A percentile compares a stretch with the other conserved stretches of the same genome.
Evolutionary conservation across 768 basidiomycete species (phyloP).

Genomic region (Rhodotorula diobovata): DNA sequence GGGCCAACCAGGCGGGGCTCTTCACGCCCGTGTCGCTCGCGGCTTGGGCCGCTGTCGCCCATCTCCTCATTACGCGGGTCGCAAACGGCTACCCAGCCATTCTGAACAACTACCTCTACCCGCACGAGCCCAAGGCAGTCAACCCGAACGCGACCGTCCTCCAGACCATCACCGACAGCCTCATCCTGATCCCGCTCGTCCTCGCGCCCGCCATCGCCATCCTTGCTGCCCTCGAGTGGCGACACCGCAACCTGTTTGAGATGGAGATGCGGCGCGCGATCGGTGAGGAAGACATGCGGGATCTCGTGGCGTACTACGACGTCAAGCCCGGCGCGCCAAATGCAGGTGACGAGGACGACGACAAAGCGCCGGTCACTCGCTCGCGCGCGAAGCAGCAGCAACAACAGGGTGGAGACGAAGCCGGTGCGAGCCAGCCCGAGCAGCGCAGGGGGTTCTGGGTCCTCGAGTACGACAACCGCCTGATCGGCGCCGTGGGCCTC

Average conservation of each 20-base stretch:
- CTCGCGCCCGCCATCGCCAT: slow-evolving; percentile 25
- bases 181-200: slow-evolving; percentile 25
- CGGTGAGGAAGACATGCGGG: slow-evolving; percentile 34
- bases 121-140: slow-evolving; percentile 6
- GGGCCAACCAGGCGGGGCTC: slow-evolving; percentile 30
- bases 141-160: not conserved
- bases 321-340: not conserved
- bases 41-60: not conserved
- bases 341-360: not conserved
- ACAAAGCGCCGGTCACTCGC: not conserved
- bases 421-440: not conserved
- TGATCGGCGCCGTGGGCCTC: slow-evolving; percentile 29
- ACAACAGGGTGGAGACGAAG: not conserved
- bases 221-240: slow-evolving; percentile 31
- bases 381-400: not conserved
- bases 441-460: slow-evolving; percentile 37
- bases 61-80: slow-evolving; percentile 16
- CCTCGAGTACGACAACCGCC: slow-evolving; percentile 33
- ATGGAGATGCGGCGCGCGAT: slow-evolving; percentile 33
- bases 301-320: slow-evolving; percentile 29
- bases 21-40: slow-evolving; percentile 17
- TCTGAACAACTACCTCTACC: slow-evolving; percentile 20
- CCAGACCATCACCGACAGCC: slow-evolving; percentile 12
- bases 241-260: slow-evolving; percentile 33
- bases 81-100: slow-evolving; percentile 21